phyloP scores from a whole-genome alignment of 139 green algal species.

The Trebouxia sp. region DNA sequence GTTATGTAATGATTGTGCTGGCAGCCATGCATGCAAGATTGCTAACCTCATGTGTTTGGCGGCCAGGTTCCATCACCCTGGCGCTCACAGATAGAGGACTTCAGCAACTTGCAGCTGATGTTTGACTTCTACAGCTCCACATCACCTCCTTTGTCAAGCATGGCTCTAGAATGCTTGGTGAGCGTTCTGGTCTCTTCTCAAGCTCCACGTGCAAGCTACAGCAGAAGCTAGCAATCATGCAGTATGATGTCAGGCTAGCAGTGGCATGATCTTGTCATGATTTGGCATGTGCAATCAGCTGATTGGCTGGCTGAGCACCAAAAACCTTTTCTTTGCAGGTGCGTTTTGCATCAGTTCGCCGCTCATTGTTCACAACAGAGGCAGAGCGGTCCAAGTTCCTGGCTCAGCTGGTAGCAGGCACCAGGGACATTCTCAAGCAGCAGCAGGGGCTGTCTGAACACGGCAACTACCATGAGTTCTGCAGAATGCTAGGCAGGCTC shows the following conservation, averaged over 20 bases:
- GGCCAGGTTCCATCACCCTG: slow-evolving; percentile 86
- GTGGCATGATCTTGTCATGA: too few relatives aligned
- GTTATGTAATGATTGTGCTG: not conserved
- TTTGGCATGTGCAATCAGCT: too few relatives aligned
- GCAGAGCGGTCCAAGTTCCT: slow-evolving; percentile 86
- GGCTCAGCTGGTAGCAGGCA: slow-evolving; percentile 61
- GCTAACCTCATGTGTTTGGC: too few relatives aligned
- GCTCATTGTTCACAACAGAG: slow-evolving; percentile 91
- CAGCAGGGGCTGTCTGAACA: slow-evolving; percentile 83
- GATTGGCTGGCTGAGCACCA: not conserved
- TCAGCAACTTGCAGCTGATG: slow-evolving; percentile 86
- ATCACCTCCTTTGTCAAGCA: slow-evolving; percentile 79
- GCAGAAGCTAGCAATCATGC: too few relatives aligned
- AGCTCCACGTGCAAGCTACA: not conserved
- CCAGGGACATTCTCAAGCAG: slow-evolving; percentile 66
- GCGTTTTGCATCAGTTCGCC: slow-evolving; percentile 87
- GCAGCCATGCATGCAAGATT: too few relatives aligned
- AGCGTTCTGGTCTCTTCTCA: not conserved
- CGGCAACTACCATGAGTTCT: slow-evolving; percentile 97
- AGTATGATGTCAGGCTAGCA: too few relatives aligned
- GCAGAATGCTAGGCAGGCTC: slow-evolving; percentile 89
- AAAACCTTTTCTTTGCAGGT: slow-evolving; percentile 44
- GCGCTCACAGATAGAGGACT: slow-evolving; percentile 84
- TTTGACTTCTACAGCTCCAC: slow-evolving; percentile 86
- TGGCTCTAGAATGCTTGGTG: slow-evolving; percentile 81